A percentile compares a stretch with the other conserved stretches of the same genome.
phyloP scores from a whole-genome alignment of 2,329 filamentous ascomycete species.

The Claviceps sp. region DNA sequence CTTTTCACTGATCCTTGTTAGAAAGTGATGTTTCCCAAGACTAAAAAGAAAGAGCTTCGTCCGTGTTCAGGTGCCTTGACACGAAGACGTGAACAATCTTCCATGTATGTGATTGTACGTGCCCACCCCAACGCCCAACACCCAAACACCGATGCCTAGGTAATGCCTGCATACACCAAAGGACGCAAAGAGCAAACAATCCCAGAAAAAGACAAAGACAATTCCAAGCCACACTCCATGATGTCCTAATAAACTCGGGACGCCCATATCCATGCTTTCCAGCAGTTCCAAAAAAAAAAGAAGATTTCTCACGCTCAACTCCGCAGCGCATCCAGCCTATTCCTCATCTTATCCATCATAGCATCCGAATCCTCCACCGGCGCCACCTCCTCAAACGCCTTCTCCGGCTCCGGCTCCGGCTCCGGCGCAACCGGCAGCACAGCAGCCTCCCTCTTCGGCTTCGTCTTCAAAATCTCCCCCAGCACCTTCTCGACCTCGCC shows the following conservation, averaged over 20 bases:
- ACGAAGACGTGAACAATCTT: too few species aligned
- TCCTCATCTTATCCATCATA: conserved; percentile 88
- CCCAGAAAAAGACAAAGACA: neutral
- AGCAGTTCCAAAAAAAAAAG: too few species aligned
- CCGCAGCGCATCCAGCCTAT: conserved; percentile 77
- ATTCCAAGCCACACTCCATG: too few species aligned
- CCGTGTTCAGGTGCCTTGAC: too few species aligned
- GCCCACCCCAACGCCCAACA: neutral
- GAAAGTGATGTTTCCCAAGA: too few species aligned
- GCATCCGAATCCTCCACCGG: conserved; percentile 71
- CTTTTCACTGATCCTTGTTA: too few species aligned
- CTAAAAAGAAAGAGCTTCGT: too few species aligned
- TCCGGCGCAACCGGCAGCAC: conserved; percentile 34
- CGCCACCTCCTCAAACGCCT: conserved; percentile 31
- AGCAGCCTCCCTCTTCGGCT: conserved; percentile 47
- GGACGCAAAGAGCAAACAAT: neutral
- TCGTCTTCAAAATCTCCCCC: conserved; percentile 78
- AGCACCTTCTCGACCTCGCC: conserved; percentile 78
- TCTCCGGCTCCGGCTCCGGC: conserved; percentile 38
- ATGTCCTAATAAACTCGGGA: too few species aligned
- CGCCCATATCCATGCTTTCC: too few species aligned
- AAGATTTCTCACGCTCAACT: conserved; percentile 46
- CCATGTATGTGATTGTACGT: neutral
- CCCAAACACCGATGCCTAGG: neutral
- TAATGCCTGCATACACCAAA: neutral